Conservation (phyloP, 257 asterid species). For the Jacaranda mimosifolia region DNA sequence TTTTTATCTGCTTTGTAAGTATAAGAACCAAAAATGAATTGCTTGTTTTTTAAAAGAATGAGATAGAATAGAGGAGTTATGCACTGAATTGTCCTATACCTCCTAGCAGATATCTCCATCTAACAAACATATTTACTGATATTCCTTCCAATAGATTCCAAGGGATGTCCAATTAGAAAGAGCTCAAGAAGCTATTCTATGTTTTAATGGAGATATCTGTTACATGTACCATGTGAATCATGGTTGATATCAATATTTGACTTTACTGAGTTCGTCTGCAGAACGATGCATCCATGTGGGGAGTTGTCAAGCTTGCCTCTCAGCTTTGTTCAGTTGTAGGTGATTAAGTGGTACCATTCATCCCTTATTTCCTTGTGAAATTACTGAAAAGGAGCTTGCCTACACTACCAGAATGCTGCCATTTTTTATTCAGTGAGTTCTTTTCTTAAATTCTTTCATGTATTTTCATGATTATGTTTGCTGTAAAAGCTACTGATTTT, state of each 20-base stretch:
- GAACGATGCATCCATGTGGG: slow-evolving; percentile 85
- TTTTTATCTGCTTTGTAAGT: background rate
- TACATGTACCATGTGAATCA: background rate
- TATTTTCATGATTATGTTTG: background rate
- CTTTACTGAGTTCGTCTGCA: slow-evolving; percentile 44
- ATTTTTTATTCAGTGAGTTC: slow-evolving; percentile 35
- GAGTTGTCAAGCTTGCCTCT: slow-evolving; percentile 80
- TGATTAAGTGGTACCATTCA: slow-evolving; percentile 31
- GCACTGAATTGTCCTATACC: no score
- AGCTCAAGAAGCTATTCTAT: slow-evolving; percentile 8
- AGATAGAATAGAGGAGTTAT: background rate
- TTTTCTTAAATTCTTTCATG: slow-evolving; percentile 10
- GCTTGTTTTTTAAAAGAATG: background rate
- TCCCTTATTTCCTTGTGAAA: background rate
- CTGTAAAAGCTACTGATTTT: slow-evolving; percentile 23
- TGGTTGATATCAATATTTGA: background rate
- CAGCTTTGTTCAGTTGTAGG: slow-evolving; percentile 65
- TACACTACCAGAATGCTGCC: slow-evolving; percentile 8
- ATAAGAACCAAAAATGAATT: background rate
- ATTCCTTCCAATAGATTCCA: background rate
- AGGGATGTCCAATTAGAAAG: background rate
- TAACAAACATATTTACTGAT: no score
- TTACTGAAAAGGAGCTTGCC: slow-evolving; percentile 8
- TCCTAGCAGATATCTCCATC: no score
- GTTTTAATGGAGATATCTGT: slow-evolving; percentile 5